A percentile compares a stretch with the other conserved stretches of the same genome.
phyloP scores from a whole-genome alignment of 2,329 filamentous ascomycete species.

The Calonectria pseudoreteaudii region DNA sequence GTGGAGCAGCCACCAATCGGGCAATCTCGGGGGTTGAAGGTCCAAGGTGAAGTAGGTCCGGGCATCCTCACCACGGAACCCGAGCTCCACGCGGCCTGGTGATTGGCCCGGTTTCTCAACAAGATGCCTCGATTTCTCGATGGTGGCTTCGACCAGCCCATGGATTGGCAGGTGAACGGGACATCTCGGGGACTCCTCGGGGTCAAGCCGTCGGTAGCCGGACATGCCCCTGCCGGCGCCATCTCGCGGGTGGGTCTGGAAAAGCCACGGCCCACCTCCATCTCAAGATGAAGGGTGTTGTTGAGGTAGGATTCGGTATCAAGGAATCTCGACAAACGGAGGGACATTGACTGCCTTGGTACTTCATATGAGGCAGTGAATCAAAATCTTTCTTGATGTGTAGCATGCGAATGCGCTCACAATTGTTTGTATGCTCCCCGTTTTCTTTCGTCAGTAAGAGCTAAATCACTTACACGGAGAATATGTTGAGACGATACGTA shows the following conservation, averaged over 20 bases:
- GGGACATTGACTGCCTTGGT: neutral
- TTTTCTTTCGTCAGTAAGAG: neutral
- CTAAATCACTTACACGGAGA: neutral
- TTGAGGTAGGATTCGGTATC: neutral
- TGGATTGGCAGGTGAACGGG: neutral
- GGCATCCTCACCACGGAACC: neutral
- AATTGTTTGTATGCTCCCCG: too few relatives aligned
- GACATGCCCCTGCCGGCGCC: neutral
- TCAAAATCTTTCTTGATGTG: fast-evolving
- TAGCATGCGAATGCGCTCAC: too few relatives aligned
- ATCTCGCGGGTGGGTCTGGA: neutral
- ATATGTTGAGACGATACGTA: constrained; percentile 1
- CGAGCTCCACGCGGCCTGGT: neutral
- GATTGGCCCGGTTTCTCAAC: neutral
- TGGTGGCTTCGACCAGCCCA: neutral
- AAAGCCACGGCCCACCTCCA: neutral
- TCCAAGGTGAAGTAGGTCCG: neutral
- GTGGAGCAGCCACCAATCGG: neutral
- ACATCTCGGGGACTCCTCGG: constrained; percentile 4
- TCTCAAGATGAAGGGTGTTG: neutral
- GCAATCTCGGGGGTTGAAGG: neutral
- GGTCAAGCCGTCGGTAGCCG: constrained; percentile 3
- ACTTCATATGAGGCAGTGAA: too few relatives aligned
- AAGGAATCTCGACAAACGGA: neutral
- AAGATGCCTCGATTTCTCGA: neutral